Base-by-base conservation (phyloP, 1,139 yeast genomes). In the Geotrichum candidum region DNA sequence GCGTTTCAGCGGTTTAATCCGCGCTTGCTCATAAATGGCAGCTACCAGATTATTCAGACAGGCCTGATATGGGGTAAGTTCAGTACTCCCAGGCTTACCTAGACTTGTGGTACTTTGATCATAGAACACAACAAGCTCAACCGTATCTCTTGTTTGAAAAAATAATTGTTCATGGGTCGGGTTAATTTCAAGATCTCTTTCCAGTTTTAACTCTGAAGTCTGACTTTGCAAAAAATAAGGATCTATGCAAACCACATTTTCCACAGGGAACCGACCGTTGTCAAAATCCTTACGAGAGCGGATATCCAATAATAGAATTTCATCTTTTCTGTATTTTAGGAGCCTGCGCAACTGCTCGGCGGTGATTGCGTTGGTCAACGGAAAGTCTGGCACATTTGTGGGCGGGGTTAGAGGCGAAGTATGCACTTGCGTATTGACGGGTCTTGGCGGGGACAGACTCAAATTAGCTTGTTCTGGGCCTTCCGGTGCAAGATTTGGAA, bases 211-310 rank as follows among this genome's bases (percentile, higher is more conserved):
- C 68, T 87, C 92, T 1, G 81, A 78, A 65, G 81, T 77, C 9
- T 76, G 74, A 2, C 76, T 72, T 33, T 80, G 73, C 51, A 82
- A 74, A 5, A 84, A 77, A 3, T 83, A 75, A 0, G 96, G 96
- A 62, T 88, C 96, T 15, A 90, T 81, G 70, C 91, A 87, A 22
- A 88, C 80, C 9, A 86, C 73, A 56, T 86, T 81, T 1, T 76
- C 72, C 46, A 80, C 75, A 25, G 80, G 78, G 41, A 91, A 83
- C 70, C 87, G 96, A 51, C 82, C 81, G 58, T 77, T 78, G 54
- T 82, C 80, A 72, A 80, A 89, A 53, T 82, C 85, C 29, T 78
- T 78, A 53, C 86, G 76, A 15, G 84, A 78, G 64, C 97, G 78
- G 54, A 85, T 80, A 70, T 91, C 97, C 27, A 91, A 79, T 29